These are phyloP conservation scores for Parathielavia appendiculata DNA, from an alignment of 495 filamentous ascomycete genomes.

Conservation along the genomic window DNA sequence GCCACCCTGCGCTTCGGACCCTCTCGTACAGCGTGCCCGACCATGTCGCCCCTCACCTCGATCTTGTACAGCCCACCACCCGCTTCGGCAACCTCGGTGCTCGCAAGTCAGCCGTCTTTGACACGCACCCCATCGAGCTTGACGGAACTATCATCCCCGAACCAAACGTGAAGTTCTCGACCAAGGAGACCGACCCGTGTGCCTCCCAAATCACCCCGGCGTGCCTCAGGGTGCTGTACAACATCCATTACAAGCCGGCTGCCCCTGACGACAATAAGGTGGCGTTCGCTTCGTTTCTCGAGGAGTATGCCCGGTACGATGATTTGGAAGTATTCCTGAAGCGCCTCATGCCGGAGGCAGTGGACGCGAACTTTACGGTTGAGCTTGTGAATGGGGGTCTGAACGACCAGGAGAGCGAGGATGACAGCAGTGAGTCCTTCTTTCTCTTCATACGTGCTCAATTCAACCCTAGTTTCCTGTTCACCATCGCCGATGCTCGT, in stretches of 20 bases:
- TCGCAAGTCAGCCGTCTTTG: constrained; percentile 29
- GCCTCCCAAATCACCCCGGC: constrained; percentile 47
- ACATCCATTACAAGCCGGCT: constrained; percentile 37
- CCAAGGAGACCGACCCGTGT: background rate
- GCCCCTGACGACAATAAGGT: constrained; percentile 26
- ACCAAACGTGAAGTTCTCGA: constrained; percentile 12
- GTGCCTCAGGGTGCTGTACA: constrained; percentile 58
- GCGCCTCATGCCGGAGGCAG: constrained; percentile 43
- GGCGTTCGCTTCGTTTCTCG: constrained; percentile 44
- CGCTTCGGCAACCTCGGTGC: constrained; percentile 46
- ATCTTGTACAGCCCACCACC: constrained; percentile 63
- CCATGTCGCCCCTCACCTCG: constrained; percentile 53
- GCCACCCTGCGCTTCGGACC: constrained; percentile 45
- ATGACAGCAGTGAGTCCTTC: constrained; percentile 24
- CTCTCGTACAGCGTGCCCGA: constrained; percentile 62
- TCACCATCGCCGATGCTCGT: background rate
- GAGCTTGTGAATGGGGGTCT: constrained; percentile 55
- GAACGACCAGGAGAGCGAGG: constrained; percentile 36
- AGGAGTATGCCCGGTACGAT: constrained; percentile 56
- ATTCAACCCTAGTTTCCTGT: background rate
- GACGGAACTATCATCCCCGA: background rate
- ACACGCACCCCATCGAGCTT: constrained; percentile 20
- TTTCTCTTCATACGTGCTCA: background rate
- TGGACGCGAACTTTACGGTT: constrained; percentile 56
- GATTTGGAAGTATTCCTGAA: constrained; percentile 51